Percentiles rank a stretch among this genome's conserved stretches.
phyloP scores from a whole-genome alignment of 2,329 filamentous ascomycete species.

The Monilinia fructigena region DNA sequence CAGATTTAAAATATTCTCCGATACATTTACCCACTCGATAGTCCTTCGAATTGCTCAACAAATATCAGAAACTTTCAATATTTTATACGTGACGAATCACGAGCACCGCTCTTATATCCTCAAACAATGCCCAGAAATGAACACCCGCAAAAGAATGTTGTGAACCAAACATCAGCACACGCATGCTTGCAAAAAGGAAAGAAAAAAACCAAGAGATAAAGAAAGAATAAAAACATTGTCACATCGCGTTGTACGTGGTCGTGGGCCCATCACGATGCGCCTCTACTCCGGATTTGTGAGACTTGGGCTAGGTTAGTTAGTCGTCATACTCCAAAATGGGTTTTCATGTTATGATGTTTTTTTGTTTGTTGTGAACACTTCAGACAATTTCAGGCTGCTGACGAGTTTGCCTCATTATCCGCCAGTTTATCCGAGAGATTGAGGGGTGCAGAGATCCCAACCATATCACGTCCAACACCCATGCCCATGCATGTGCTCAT shows the following conservation, averaged over 20 bases:
- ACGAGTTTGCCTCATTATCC: constrained; percentile 23
- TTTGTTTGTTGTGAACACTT: neutral
- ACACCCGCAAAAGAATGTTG: constrained; percentile 15
- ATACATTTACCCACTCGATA: constrained; percentile 16
- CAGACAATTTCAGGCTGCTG: constrained; percentile 21
- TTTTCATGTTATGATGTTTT: constrained; percentile 14
- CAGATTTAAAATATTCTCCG: constrained; percentile 24
- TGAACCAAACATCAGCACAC: constrained; percentile 17
- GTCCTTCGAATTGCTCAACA: constrained; percentile 4
- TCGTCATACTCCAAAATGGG: constrained; percentile 14
- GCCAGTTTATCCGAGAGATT: constrained; percentile 26
- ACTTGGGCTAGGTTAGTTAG: constrained; percentile 18
- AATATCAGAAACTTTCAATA: constrained; percentile 3
- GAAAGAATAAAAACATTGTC: neutral
- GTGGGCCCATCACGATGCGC: constrained; percentile 12
- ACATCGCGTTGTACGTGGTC: constrained; percentile 13
- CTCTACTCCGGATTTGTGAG: constrained; percentile 18
- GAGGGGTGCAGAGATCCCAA: constrained; percentile 24
- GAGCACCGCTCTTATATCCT: constrained; percentile 17
- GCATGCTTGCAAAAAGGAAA: constrained; percentile 13
- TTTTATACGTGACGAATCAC: constrained; percentile 19
- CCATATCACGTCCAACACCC: constrained; percentile 21
- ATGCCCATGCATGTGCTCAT: constrained; percentile 25
- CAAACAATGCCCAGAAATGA: constrained; percentile 23
- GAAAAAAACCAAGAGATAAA: too few species aligned